Evolutionary conservation across 352 stramenopile genomes (phyloP).

Genomic region (Pythium chondricola): DNA sequence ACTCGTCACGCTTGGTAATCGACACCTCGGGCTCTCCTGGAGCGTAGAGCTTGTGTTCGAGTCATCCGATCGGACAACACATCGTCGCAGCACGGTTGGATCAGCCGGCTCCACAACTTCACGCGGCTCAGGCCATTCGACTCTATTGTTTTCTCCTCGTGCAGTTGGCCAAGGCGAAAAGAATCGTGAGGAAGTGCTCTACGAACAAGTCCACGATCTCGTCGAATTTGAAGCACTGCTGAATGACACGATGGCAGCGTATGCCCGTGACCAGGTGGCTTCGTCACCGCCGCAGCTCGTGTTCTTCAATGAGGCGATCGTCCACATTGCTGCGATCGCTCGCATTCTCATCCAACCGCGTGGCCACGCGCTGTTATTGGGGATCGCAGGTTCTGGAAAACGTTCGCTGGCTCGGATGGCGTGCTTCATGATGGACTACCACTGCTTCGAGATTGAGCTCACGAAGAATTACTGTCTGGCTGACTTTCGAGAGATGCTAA

Average conservation of each 20-base stretch:
- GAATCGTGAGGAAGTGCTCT: constrained; percentile 17
- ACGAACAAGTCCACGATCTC: constrained; percentile 68
- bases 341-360: constrained; percentile 79
- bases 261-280: constrained; percentile 22
- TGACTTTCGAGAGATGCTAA: constrained; percentile 88
- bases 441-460: constrained; percentile 78
- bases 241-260: constrained; percentile 34
- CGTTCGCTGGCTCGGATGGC: constrained; percentile 74
- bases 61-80: not conserved
- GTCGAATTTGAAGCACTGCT: constrained; percentile 53
- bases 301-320: constrained; percentile 79
- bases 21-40: constrained; percentile 64
- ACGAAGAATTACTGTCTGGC: constrained; percentile 77
- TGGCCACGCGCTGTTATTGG: constrained; percentile 84
- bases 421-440: constrained; percentile 67
- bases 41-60: constrained; percentile 31
- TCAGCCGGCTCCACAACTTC: not conserved
- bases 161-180: not conserved
- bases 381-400: constrained; percentile 82
- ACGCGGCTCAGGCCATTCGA: not conserved
- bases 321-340: constrained; percentile 81
- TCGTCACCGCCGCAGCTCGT: constrained; percentile 43
- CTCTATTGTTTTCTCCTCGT: constrained; percentile 8
- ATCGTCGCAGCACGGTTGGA: not conserved
- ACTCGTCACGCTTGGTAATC: constrained; percentile 58